phyloP scores from a whole-genome alignment of 768 basidiomycete species.

The Calocybe gangraenosa region DNA sequence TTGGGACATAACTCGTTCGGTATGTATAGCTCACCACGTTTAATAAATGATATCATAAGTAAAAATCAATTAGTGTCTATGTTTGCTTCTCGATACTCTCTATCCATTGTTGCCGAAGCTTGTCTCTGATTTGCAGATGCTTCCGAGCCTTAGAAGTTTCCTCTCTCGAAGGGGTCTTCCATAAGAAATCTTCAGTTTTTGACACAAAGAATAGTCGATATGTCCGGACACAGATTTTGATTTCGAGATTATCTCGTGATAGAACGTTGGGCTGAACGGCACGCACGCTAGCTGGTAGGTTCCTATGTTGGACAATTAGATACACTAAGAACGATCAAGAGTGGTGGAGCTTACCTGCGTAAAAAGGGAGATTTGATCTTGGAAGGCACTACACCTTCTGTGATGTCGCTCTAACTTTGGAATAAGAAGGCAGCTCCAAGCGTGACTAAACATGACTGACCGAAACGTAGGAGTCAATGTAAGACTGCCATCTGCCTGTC shows the following conservation, averaged over 20 bases:
- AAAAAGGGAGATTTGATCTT: conserved; percentile 61
- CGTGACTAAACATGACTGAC: conserved; percentile 28
- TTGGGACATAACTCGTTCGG: no score
- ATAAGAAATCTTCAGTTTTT: conserved; percentile 60
- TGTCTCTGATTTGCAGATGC: conserved; percentile 27
- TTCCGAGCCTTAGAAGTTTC: conserved; percentile 32
- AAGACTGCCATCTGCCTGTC: conserved; percentile 75
- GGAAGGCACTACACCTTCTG: conserved; percentile 44
- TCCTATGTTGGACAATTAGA: conserved; percentile 27
- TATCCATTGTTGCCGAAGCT: conserved; percentile 34
- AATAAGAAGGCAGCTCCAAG: conserved; percentile 1
- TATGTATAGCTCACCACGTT: no score
- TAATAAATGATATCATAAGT: no score
- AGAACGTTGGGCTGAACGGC: conserved; percentile 39
- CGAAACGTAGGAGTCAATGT: conserved; percentile 73
- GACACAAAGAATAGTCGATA: conserved; percentile 81
- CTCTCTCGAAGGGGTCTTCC: conserved; percentile 37
- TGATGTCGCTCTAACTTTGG: conserved; percentile 46
- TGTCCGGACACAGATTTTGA: conserved; percentile 79
- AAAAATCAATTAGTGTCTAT: background rate
- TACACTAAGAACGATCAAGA: background rate
- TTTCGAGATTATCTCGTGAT: conserved; percentile 64
- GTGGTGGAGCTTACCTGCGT: conserved; percentile 43
- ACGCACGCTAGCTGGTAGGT: conserved; percentile 30
- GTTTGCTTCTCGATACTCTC: conserved; percentile 16